Base-by-base conservation (phyloP, 164 flowering plant species). In the Vitis riparia region DNA sequence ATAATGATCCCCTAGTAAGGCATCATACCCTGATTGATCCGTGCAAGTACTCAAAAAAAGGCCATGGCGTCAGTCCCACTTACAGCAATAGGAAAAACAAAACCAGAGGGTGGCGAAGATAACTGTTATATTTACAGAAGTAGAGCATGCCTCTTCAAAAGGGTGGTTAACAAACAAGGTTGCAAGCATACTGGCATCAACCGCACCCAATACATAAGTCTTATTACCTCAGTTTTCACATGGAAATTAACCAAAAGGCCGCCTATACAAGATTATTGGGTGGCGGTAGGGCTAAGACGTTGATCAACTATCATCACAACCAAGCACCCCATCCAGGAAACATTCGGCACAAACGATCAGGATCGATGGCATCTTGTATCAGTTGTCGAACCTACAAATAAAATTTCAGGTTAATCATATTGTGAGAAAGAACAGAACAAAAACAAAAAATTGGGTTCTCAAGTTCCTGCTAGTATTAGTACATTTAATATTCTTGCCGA, bases 281-380 rank as follows among this genome's bases (percentile, higher is more conserved):
- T 57, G 68, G 32, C 7, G 17, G 12, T 67, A 63, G 67, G 62
- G 65, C 67, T 19, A 9, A 23, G 55, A 7, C 12, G 65, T 59
- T 15, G 0, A 47, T 3, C 57, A 5, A 51, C 47, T 11, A 5
- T 44, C 10, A 61, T 91, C 84, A 95, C 87, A 95, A 23, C 99
- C 99, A 95, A 67, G 97, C 89, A 71, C 89, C 99, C 99, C 99
- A 95, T n/a, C 99, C 99, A 44, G 99, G 94, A 77, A 88, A 95
- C 97, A 95, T 79, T 56, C 88, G 91, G 71, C 92, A 89, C 47
- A 95, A 78, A 5, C 97, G 91, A 60, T 95, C 99, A 0, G 91
- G 81, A 79, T 93, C 98, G 55, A 84, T 86, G 1, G 99, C 98
- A 81, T 93, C 94, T 82, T 95, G 99, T 72, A 95, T 89, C 9